Base-by-base conservation (phyloP, 2,329 filamentous ascomycete genomes). In the Cladophialophora yegresii region DNA sequence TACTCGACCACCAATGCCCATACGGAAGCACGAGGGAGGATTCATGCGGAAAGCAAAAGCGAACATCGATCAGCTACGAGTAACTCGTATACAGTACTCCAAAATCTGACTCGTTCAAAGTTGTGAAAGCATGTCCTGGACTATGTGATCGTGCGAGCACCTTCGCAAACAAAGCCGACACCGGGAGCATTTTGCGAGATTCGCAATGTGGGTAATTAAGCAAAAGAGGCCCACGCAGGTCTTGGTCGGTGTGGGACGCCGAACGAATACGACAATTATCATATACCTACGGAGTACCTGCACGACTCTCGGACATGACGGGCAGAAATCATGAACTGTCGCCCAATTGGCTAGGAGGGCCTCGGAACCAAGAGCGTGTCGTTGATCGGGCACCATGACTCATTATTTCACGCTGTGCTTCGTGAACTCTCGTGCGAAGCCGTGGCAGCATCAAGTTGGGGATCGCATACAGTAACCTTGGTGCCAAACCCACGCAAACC, bases 81-180 rank as follows among this genome's bases (percentile, higher is more conserved):
- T 50, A 4, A 22, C 47, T n/a, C n/a, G n/a, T 10, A 28, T 22
- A 26, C 36, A n/a, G 36, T 43, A 8, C 36, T 43, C 36, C 13
- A 43, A 20, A 43, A 3, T 43, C 36, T 43, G 36, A 43, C 36
- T n/a, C 16, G 16, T 43, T 43, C 36, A 7, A 43, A n/a, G n/a
- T n/a, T n/a, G n/a, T n/a, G n/a, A n/a, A 40, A 43, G 2, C 36
- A 43, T 43, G 36, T 43, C n/a, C n/a, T 16, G 36, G 36, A 43
- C 13, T 5, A 43, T 16, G 4, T 43, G n/a, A 16, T 43, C 36
- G n/a, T 3, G 3, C 26, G n/a, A n/a, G 6, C 16, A 26, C 23
- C n/a, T n/a, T n/a, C n/a, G n/a, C n/a, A n/a, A n/a, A 13, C 22
- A 26, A 50, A 50, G 20, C 47, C 47, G 47, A 50, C 47, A 50